phyloP scores from a whole-genome alignment of 257 asterid species.

The Fraxinus anomala region DNA sequence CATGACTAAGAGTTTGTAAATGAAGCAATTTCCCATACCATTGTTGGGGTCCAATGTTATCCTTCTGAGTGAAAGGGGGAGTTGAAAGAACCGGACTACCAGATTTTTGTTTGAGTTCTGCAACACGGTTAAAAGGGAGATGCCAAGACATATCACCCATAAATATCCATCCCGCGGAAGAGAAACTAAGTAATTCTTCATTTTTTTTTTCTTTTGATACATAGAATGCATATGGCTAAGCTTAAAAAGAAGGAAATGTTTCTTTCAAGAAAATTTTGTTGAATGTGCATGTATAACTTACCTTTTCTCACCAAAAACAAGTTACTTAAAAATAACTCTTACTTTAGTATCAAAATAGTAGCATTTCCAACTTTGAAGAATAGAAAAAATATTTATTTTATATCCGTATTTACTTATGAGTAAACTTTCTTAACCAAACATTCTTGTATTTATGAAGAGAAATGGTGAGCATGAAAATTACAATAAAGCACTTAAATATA shows the following conservation, averaged over 20 bases:
- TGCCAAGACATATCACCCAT: constrained; percentile 13
- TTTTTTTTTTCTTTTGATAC: too few relatives aligned
- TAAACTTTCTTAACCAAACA: background rate
- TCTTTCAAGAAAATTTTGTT: background rate
- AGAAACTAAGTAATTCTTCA: background rate
- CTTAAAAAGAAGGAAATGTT: background rate
- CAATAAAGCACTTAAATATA: background rate
- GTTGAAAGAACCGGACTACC: constrained; percentile 75
- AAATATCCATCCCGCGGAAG: background rate
- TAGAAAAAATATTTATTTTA: background rate
- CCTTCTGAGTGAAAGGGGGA: constrained; percentile 74
- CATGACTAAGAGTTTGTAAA: background rate
- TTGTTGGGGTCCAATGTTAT: constrained; percentile 58
- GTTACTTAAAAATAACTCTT: background rate
- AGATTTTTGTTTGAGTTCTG: constrained; percentile 60
- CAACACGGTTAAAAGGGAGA: constrained; percentile 36
- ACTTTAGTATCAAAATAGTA: background rate
- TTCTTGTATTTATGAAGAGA: background rate
- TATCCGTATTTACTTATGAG: too few relatives aligned
- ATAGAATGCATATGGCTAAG: background rate
- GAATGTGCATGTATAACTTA: background rate
- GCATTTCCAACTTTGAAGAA: background rate
- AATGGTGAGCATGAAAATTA: background rate
- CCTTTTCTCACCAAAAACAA: background rate
- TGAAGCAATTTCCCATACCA: constrained; percentile 42